Percentiles rank a stretch among this genome's conserved stretches.
These are phyloP conservation scores for Cryptococcus floricola DNA, from an alignment of 1,284 basidiomycete genomes.

Conservation along the genomic window DNA sequence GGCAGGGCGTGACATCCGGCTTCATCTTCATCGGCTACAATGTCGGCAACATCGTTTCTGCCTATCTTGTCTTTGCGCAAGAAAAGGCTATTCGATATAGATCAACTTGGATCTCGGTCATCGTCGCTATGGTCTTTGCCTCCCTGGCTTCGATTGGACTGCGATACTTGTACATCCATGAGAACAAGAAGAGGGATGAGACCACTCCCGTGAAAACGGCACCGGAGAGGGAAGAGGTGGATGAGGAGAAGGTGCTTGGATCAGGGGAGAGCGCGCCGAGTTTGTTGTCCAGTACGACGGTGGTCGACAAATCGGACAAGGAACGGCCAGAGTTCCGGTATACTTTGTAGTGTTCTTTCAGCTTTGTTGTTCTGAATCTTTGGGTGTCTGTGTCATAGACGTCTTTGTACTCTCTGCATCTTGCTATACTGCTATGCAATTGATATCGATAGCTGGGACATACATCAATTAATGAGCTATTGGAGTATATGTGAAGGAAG, in stretches of 20 bases:
- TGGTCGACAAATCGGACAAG: slow-evolving; percentile 34
- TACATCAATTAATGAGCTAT: too few relatives aligned
- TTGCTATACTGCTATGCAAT: too few relatives aligned
- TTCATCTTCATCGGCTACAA: slow-evolving; percentile 52
- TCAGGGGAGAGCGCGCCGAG: slow-evolving; percentile 6
- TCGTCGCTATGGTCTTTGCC: slow-evolving; percentile 46
- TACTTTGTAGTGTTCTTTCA: background rate
- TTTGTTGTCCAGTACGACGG: background rate
- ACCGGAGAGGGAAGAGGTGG: slow-evolving; percentile 6
- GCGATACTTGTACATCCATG: slow-evolving; percentile 34
- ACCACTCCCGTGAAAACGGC: background rate
- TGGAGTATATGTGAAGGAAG: slow-evolving; percentile 5
- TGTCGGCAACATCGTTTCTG: slow-evolving; percentile 44
- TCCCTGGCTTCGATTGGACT: slow-evolving; percentile 37
- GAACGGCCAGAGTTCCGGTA: slow-evolving; percentile 37
- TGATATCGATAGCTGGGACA: too few relatives aligned
- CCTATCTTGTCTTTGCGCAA: slow-evolving; percentile 44
- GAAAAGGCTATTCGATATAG: slow-evolving; percentile 49
- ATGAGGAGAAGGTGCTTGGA: slow-evolving; percentile 10
- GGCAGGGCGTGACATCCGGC: slow-evolving; percentile 39
- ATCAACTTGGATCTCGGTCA: slow-evolving; percentile 52
- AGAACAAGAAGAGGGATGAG: slow-evolving; percentile 37
- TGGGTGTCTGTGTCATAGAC: too few relatives aligned
- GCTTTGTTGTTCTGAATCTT: too few relatives aligned
- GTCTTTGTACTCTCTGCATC: too few relatives aligned